Evolutionary conservation across 2,329 filamentous ascomycete species (phyloP).

Genomic region (Monosporascus sp.): DNA sequence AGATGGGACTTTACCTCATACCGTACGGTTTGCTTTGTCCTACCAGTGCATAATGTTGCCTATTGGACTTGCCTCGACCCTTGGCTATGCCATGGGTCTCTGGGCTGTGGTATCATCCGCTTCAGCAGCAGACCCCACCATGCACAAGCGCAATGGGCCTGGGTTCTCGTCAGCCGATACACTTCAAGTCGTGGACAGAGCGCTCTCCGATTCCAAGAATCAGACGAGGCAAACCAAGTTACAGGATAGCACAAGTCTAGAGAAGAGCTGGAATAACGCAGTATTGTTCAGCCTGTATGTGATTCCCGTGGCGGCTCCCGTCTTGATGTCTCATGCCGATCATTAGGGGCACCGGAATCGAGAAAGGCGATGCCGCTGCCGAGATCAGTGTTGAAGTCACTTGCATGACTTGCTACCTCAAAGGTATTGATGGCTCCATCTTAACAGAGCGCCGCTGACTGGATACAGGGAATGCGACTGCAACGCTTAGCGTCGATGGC

Average conservation of each 20-base stretch:
- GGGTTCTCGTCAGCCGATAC: neutral
- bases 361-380: constrained; percentile 14
- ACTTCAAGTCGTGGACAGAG: neutral
- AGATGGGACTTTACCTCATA: neutral
- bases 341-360: constrained; percentile 2
- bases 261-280: constrained; percentile 35
- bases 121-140: neutral
- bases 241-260: constrained; percentile 29
- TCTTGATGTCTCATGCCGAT: neutral
- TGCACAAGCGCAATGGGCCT: neutral
- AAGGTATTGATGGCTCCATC: constrained; percentile 26
- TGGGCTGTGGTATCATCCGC: neutral
- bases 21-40: neutral
- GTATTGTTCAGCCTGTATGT: constrained; percentile 30
- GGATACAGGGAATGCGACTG: constrained; percentile 25
- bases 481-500: constrained; percentile 35
- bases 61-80: neutral
- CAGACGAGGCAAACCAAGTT: constrained; percentile 4
- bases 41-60: neutral
- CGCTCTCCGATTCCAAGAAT: neutral
- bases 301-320: neutral
- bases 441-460: too few relatives aligned
- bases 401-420: constrained; percentile 47
- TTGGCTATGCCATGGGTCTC: neutral
- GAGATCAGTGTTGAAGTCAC: constrained; percentile 33